Conservation (phyloP, 2,329 filamentous ascomycete genomes). For the Coniella lustricola region DNA sequence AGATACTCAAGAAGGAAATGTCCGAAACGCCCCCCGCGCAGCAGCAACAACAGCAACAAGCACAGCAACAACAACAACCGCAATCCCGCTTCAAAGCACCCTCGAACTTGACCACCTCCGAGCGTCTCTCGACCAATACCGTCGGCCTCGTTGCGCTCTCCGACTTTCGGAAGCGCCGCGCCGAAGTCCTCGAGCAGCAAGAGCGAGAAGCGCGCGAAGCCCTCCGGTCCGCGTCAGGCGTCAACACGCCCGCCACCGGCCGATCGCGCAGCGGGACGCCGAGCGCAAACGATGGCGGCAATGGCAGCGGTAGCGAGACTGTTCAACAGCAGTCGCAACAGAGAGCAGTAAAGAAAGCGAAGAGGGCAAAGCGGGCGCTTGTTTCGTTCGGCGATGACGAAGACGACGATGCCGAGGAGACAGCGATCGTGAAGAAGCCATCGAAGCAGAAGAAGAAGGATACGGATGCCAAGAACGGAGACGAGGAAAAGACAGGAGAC, state of each 20-base stretch:
- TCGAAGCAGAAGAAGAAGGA: slow-evolving; percentile 4
- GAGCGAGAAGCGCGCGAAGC: slow-evolving; percentile 71
- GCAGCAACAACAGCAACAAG: slow-evolving; percentile 17
- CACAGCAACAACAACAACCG: slow-evolving; percentile 17
- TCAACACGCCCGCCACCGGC: slow-evolving; percentile 30
- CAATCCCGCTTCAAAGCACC: slow-evolving; percentile 59
- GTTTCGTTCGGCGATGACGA: slow-evolving; percentile 68
- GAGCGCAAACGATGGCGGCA: slow-evolving; percentile 1
- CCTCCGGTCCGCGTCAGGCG: slow-evolving; percentile 40
- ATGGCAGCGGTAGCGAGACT: not conserved
- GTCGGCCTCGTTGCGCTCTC: slow-evolving; percentile 87
- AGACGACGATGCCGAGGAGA: slow-evolving; percentile 42
- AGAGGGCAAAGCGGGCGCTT: slow-evolving; percentile 39
- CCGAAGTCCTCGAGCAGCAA: slow-evolving; percentile 87
- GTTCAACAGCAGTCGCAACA: slow-evolving; percentile 24
- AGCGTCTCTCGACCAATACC: slow-evolving; percentile 76
- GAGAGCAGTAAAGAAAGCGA: slow-evolving; percentile 31
- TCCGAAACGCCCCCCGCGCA: slow-evolving; percentile 26
- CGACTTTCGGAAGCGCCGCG: slow-evolving; percentile 92
- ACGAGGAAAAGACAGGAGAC: slow-evolving; percentile 19
- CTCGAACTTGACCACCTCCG: slow-evolving; percentile 69
- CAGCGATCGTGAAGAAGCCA: slow-evolving; percentile 23
- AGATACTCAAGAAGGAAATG: slow-evolving; percentile 26
- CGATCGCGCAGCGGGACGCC: slow-evolving; percentile 5
- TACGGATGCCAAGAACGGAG: not conserved